These are phyloP conservation scores for Neckera pumila DNA, from an alignment of 225 moss, liverwort and hornwort species.

Conservation along the genomic window DNA sequence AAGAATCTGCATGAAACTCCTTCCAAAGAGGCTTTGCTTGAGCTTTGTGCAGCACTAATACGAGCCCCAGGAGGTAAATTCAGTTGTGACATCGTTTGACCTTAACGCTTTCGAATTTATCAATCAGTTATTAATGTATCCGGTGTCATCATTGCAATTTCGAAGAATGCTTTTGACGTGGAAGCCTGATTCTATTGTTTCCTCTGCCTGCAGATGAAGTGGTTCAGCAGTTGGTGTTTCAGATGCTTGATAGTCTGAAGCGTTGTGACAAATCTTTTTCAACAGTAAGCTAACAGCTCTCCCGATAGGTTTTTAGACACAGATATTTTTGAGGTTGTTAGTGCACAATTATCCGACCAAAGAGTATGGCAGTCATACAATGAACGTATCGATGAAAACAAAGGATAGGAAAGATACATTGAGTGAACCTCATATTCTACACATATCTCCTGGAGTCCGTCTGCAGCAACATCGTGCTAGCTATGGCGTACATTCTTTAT, in stretches of 20 bases:
- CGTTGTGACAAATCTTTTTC: slow-evolving; percentile 10
- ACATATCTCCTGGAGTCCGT: background rate
- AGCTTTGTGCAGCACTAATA: slow-evolving; percentile 44
- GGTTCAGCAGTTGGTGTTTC: slow-evolving; percentile 48
- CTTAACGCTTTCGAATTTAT: background rate
- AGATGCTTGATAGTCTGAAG: slow-evolving; percentile 41
- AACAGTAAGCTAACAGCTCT: slow-evolving; percentile 32
- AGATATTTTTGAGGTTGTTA: background rate
- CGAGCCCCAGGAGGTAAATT: slow-evolving; percentile 50
- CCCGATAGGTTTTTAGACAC: background rate
- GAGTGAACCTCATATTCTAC: background rate
- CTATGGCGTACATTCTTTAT: background rate
- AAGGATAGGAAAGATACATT: background rate
- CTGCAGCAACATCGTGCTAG: background rate
- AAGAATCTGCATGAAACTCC: slow-evolving; percentile 24
- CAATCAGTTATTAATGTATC: background rate
- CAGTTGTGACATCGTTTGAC: background rate
- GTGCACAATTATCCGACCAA: background rate
- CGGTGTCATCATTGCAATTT: background rate
- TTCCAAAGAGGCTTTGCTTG: slow-evolving; percentile 43
- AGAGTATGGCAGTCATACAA: background rate
- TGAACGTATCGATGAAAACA: background rate
- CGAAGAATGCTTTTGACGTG: background rate
- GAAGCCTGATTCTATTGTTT: background rate
- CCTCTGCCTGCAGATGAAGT: slow-evolving; percentile 16